A percentile compares a stretch with the other conserved stretches of the same genome.
phyloP scores from a whole-genome alignment of 345 rosid genomes.

The Raphanus sativus region DNA sequence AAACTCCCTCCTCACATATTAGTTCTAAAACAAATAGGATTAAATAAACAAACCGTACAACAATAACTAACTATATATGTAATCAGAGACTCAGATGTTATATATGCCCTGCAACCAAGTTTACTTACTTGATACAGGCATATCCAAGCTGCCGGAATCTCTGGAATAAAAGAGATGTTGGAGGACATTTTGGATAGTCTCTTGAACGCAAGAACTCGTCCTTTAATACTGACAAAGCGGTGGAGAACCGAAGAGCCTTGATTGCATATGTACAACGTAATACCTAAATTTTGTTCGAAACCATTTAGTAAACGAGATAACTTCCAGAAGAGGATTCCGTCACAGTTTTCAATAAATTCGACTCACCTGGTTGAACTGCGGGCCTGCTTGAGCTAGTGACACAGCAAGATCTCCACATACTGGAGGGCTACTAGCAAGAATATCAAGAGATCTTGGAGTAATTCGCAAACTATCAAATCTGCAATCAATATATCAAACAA shows the following conservation, averaged over 20 bases:
- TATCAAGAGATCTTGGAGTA: conserved; percentile 91
- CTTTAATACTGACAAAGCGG: conserved; percentile 86
- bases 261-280: conserved; percentile 83
- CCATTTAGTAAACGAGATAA: conserved; percentile 33
- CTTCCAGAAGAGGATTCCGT: conserved; percentile 6
- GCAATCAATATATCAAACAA: conserved; percentile 9
- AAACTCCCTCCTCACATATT: not conserved
- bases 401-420: conserved; percentile 98
- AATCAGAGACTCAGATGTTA: not conserved
- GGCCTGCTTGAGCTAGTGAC: conserved; percentile 92
- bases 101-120: conserved; percentile 14
- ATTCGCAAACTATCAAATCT: conserved; percentile 78
- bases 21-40: not conserved
- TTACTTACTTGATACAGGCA: conserved; percentile 85
- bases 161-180: conserved; percentile 89
- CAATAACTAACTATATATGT: conserved; percentile 6
- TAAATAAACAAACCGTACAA: not conserved
- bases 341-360: conserved; percentile 10
- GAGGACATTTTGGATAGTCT: conserved; percentile 97
- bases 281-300: conserved; percentile 51
- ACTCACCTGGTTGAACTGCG: conserved; percentile 93
- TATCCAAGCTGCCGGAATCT: conserved; percentile 93
- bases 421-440: conserved; percentile 87
- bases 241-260: conserved; percentile 89
- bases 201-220: conserved; percentile 97